Evolutionary conservation across 495 filamentous ascomycete genomes (phyloP).

Genomic region (Hypoxylon rickii): DNA sequence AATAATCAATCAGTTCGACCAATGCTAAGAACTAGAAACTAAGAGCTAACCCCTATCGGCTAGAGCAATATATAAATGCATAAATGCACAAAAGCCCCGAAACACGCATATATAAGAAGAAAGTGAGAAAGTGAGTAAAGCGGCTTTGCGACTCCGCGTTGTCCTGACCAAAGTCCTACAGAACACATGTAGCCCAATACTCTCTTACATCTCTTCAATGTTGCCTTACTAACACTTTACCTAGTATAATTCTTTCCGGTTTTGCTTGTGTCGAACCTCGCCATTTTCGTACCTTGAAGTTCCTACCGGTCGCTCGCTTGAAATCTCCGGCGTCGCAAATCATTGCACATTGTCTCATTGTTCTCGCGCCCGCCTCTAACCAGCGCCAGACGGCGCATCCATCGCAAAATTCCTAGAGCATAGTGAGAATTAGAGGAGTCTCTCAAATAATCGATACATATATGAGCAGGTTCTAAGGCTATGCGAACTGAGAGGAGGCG

Average conservation of each 20-base stretch:
- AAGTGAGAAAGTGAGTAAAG: too few species aligned
- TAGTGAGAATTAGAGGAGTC: too few species aligned
- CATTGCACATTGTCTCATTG: not conserved
- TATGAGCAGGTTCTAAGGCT: not conserved
- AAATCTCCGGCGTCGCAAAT: not conserved
- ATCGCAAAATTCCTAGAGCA: too few species aligned
- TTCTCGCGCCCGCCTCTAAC: slow-evolving; percentile 8
- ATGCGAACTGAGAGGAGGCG: slow-evolving; percentile 11
- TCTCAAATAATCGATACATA: not conserved
- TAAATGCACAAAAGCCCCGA: not conserved
- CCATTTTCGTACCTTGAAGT: not conserved
- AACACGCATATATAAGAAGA: not conserved
- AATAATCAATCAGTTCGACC: too few species aligned
- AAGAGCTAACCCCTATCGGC: too few species aligned
- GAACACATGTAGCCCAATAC: not conserved
- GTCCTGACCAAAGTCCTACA: not conserved
- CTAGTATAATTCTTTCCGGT: not conserved
- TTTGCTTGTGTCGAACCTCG: not conserved
- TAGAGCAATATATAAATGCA: not conserved
- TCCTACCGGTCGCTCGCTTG: not conserved
- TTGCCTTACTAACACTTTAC: not conserved
- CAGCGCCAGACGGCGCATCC: slow-evolving; percentile 13
- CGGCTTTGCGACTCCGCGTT: not conserved
- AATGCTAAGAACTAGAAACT: too few species aligned
- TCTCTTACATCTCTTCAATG: too few species aligned